phyloP scores from a whole-genome alignment of 495 filamentous ascomycete genomes.

The Talaromyces ruber region DNA sequence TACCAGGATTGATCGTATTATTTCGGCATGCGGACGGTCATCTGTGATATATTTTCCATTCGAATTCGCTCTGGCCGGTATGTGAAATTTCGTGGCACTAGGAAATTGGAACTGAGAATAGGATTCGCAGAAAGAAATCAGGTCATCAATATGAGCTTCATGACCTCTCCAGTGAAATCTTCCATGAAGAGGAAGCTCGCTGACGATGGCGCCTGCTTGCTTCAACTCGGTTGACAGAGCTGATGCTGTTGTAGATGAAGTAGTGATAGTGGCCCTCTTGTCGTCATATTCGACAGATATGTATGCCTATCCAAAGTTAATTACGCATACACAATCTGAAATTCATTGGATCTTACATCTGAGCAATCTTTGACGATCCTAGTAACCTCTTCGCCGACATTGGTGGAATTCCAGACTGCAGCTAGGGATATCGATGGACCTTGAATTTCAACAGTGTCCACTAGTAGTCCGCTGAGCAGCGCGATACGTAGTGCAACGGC shows the following conservation, averaged over 20 bases:
- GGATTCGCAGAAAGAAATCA: constrained; percentile 16
- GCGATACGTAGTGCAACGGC: too few relatives aligned
- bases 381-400: too few relatives aligned
- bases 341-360: too few relatives aligned
- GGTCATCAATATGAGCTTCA: neutral
- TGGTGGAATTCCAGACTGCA: too few relatives aligned
- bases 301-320: constrained; percentile 39
- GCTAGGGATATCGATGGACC: too few relatives aligned
- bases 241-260: constrained; percentile 12
- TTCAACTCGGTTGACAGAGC: constrained; percentile 19
- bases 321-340: constrained; percentile 9
- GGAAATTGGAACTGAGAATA: constrained; percentile 25
- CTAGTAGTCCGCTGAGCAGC: too few relatives aligned
- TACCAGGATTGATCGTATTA: constrained; percentile 27
- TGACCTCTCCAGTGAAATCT: constrained; percentile 20
- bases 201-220: constrained; percentile 22
- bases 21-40: neutral
- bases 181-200: constrained; percentile 25
- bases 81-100: constrained; percentile 9
- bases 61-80: neutral
- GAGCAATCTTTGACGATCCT: too few relatives aligned
- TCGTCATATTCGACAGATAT: constrained; percentile 36
- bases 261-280: constrained; percentile 23
- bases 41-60: neutral
- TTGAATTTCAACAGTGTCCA: too few relatives aligned